Percentiles rank a stretch among this genome's conserved stretches.
Evolutionary conservation across 179 eudicot genomes (phyloP).

Genomic region (Beta corolliflora): DNA sequence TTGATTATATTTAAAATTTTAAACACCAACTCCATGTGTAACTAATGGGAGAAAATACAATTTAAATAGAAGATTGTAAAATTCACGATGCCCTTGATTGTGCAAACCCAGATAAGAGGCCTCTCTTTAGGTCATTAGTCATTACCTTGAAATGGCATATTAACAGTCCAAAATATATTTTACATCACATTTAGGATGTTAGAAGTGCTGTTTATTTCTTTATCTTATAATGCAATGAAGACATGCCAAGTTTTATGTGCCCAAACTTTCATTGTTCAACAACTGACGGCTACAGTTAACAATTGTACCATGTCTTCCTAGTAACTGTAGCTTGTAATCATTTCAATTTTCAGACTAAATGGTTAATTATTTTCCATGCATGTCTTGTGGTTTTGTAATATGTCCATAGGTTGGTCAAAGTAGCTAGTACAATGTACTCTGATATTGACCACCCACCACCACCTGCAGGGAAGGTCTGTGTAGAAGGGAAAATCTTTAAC

Average conservation of each 20-base stretch:
- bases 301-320: background rate
- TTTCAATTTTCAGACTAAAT: background rate
- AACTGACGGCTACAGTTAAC: background rate
- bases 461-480: conserved; percentile 57
- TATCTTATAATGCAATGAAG: background rate
- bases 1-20: too few relatives aligned
- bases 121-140: background rate
- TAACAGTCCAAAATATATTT: background rate
- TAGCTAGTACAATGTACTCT: background rate
- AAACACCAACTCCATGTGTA: too few relatives aligned
- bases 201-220: background rate
- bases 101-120: background rate
- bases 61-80: too few relatives aligned
- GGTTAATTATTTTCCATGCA: background rate
- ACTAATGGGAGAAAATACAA: too few relatives aligned
- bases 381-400: background rate
- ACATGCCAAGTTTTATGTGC: background rate
- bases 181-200: background rate
- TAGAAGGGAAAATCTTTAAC: conserved; percentile 71
- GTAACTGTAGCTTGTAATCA: background rate
- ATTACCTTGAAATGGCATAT: background rate
- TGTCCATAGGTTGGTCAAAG: conserved; percentile 1
- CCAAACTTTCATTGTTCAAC: background rate
- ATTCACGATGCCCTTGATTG: background rate
- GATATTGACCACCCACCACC: conserved; percentile 5